These are phyloP conservation scores for Kalanchoe fedtschenkoi DNA, from an alignment of 164 flowering plant species.

Conservation along the genomic window DNA sequence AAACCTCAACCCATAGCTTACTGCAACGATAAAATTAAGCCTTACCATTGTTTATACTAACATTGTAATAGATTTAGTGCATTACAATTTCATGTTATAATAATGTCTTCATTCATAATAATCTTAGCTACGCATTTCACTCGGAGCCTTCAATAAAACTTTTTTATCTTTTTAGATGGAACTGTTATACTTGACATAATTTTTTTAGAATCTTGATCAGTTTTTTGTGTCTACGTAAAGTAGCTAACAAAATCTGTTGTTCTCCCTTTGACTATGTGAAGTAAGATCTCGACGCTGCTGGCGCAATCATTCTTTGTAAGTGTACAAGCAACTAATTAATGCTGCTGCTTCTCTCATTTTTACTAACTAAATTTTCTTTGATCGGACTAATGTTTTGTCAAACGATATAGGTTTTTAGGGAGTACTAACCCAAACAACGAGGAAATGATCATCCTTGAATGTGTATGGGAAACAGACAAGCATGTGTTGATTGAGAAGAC, in stretches of 20 bases:
- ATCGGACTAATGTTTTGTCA: neutral
- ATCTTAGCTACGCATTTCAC: too few relatives aligned
- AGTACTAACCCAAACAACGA: neutral
- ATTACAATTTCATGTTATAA: too few relatives aligned
- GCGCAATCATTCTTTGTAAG: slow-evolving; percentile 85
- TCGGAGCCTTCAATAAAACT: too few relatives aligned
- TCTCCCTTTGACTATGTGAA: slow-evolving; percentile 28
- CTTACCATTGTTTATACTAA: too few relatives aligned
- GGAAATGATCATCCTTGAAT: neutral
- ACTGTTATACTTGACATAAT: too few relatives aligned
- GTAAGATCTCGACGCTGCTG: slow-evolving; percentile 69
- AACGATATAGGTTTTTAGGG: slow-evolving; percentile 17
- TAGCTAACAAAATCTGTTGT: neutral
- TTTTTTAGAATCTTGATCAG: too few relatives aligned
- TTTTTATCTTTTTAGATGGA: too few relatives aligned
- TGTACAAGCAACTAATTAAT: neutral
- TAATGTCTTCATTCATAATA: too few relatives aligned
- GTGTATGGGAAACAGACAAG: neutral
- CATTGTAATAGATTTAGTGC: too few relatives aligned
- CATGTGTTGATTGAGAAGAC: neutral
- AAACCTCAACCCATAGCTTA: neutral
- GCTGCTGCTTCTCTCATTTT: neutral
- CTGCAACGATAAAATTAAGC: too few relatives aligned
- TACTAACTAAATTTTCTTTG: neutral
- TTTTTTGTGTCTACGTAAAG: neutral